Base-by-base conservation (phyloP, 2,329 filamentous ascomycete species). In the Domatiomyces globalis region DNA sequence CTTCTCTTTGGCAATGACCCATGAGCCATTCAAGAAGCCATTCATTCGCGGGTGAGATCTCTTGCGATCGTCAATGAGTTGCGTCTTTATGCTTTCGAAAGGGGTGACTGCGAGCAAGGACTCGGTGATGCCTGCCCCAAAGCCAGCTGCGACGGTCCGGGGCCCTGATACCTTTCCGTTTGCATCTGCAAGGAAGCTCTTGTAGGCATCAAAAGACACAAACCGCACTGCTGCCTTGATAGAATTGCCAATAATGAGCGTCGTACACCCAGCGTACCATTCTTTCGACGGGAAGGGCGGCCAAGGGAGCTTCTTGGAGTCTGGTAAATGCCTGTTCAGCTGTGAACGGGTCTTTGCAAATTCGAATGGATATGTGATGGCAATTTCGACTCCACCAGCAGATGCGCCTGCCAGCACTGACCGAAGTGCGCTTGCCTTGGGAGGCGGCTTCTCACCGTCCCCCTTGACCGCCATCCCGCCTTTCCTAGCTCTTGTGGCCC, bases 241-340 rank as follows among this genome's bases (percentile, higher is more conserved):
- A 49, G 88, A 94, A 71, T 98, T 98, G 55, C 92, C 92, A 60
- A 96, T 87, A 54, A 98, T 94, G 65, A 95, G 72, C 25, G 92
- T 96, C 46, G 92, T 96, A 72, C 92, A 98, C 39, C 92, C 92
- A 10, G 92, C 90, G 68, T 98, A 98, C 92, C 92, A 98, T 68
- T 94, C 87, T 61, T 71, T 75, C 47, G 58, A 60, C 6, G 92
- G 92, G 63, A 96, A 96, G 9, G 87, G 86, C 44, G 92, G 92
- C 85, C 87, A 95, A 49, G 90, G 88, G 27, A 95, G 78, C 73
- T 94, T 95, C 73, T 94, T 75, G 46, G 83, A 84, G 51, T 84
- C 82, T 47, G 85, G 75, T 63, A 96, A 75, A 61, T 83, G 80
- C 60, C 84, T 81, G 69, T 98, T 98, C 63, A 98, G 81, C 69